Percentiles rank a stretch among this genome's conserved stretches.
Evolutionary conservation across 2,329 filamentous ascomycete genomes (phyloP).

Genomic region (Penicillium sp.): DNA sequence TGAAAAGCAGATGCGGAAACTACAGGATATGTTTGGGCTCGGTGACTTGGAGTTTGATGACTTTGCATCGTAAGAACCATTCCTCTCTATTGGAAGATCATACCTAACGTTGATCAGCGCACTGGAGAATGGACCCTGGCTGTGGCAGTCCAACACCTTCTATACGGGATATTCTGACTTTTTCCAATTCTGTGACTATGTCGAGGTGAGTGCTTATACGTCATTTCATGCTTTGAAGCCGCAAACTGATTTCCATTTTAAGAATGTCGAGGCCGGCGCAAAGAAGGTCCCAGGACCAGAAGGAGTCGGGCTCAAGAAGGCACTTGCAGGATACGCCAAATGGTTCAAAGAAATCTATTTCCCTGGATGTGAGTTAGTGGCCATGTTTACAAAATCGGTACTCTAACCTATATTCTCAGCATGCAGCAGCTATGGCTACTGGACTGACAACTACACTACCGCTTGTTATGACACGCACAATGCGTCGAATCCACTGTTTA

Average conservation of each 20-base stretch:
- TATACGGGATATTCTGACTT: slow-evolving; percentile 46
- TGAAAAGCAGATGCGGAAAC: slow-evolving; percentile 36
- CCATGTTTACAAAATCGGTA: background rate
- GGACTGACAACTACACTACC: slow-evolving; percentile 38
- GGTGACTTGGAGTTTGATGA: slow-evolving; percentile 49
- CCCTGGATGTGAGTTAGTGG: slow-evolving; percentile 44
- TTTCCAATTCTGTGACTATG: slow-evolving; percentile 48
- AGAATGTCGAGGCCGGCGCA: slow-evolving; percentile 32
- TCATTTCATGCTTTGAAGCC: background rate
- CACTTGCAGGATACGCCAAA: slow-evolving; percentile 51
- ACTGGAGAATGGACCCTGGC: slow-evolving; percentile 53
- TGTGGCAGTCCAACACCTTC: slow-evolving; percentile 54
- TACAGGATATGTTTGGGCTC: slow-evolving; percentile 53
- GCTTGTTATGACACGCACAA: slow-evolving; percentile 55
- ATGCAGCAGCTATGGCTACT: slow-evolving; percentile 50
- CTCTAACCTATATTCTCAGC: slow-evolving; percentile 24
- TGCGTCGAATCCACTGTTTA: slow-evolving; percentile 46
- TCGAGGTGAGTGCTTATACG: slow-evolving; percentile 39
- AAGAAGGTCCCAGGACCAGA: slow-evolving; percentile 31
- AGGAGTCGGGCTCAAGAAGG: slow-evolving; percentile 52
- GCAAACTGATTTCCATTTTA: slow-evolving; percentile 6
- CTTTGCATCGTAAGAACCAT: slow-evolving; percentile 37
- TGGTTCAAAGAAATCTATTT: slow-evolving; percentile 48
- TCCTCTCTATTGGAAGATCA: background rate
- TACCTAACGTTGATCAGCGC: slow-evolving; percentile 31